Conservation (phyloP, 2,329 filamentous ascomycete species). For the Lecanicillium sp. region DNA sequence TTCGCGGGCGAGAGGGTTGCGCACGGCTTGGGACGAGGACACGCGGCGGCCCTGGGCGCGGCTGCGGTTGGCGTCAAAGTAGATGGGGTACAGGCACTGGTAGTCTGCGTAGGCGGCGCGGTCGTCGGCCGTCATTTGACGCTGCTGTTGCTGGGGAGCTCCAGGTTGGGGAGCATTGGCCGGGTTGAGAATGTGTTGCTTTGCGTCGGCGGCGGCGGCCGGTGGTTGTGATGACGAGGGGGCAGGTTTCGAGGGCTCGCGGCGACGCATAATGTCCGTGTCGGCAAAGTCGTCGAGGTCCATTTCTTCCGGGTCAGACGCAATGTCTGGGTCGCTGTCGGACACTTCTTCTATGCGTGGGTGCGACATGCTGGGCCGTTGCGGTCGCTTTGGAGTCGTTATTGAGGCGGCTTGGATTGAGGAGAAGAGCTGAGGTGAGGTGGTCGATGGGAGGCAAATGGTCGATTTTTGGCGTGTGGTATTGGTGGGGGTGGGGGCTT, state of each 20-base stretch:
- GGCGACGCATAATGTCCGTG: conserved; percentile 45
- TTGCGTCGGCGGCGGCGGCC: conserved; percentile 17
- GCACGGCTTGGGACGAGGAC: conserved; percentile 60
- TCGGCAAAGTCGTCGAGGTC: conserved; percentile 63
- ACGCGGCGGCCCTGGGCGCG: conserved; percentile 80
- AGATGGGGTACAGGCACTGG: conserved; percentile 89
- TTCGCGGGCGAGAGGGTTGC: conserved; percentile 80
- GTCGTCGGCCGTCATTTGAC: conserved; percentile 31
- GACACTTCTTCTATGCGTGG: conserved; percentile 88
- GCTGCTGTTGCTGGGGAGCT: conserved; percentile 15
- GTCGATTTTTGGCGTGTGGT: conserved; percentile 6
- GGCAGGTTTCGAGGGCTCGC: conserved; percentile 25
- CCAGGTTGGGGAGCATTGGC: conserved; percentile 1
- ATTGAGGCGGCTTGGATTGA: not conserved
- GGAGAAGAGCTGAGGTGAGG: not conserved
- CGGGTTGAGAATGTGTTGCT: conserved; percentile 21
- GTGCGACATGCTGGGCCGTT: conserved; percentile 59
- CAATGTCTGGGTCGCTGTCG: conserved; percentile 59
- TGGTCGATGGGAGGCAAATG: conserved; percentile 1
- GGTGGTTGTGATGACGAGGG: conserved; percentile 19
- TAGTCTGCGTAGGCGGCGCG: conserved; percentile 61
- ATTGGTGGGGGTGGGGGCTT: conserved; percentile 3
- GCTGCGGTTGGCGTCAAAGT: conserved; percentile 75
- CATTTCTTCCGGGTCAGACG: conserved; percentile 80
- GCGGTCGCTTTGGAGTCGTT: too few species aligned